Conservation (phyloP, 345 rosid species). For the Gossypium mustelinum region DNA sequence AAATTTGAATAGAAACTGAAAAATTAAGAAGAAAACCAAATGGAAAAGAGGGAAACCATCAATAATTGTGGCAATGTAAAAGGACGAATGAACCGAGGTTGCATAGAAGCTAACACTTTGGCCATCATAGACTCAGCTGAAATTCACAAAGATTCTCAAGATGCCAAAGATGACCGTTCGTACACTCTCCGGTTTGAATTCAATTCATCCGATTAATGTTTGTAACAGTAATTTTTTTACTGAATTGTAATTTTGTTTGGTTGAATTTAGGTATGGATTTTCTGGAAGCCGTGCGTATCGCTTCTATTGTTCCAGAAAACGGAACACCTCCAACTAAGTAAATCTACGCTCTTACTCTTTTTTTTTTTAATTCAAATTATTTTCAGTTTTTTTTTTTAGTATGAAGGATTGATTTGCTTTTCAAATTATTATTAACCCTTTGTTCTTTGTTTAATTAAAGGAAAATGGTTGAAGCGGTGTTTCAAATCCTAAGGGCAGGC, state of each 20-base stretch:
- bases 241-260: conserved; percentile 6
- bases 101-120: conserved; percentile 63
- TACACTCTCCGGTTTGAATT: neutral
- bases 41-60: neutral
- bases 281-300: conserved; percentile 71
- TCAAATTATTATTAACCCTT: neutral
- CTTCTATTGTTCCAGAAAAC: conserved; percentile 43
- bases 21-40: neutral
- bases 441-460: conserved; percentile 28
- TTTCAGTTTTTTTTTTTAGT: neutral
- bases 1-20: neutral
- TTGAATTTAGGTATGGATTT: conserved; percentile 51
- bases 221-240: neutral
- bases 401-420: neutral
- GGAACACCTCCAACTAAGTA: conserved; percentile 63
- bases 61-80: conserved; percentile 21
- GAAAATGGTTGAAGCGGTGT: conserved; percentile 71
- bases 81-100: conserved; percentile 23
- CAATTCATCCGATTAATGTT: neutral
- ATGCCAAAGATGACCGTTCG: conserved; percentile 63
- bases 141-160: conserved; percentile 38
- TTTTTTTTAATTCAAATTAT: neutral
- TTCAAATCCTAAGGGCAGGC: conserved; percentile 55
- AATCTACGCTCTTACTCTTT: neutral
- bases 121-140: conserved; percentile 64